phyloP scores from a whole-genome alignment of 2,329 filamentous ascomycete genomes.

The Lecanicillium sp. region DNA sequence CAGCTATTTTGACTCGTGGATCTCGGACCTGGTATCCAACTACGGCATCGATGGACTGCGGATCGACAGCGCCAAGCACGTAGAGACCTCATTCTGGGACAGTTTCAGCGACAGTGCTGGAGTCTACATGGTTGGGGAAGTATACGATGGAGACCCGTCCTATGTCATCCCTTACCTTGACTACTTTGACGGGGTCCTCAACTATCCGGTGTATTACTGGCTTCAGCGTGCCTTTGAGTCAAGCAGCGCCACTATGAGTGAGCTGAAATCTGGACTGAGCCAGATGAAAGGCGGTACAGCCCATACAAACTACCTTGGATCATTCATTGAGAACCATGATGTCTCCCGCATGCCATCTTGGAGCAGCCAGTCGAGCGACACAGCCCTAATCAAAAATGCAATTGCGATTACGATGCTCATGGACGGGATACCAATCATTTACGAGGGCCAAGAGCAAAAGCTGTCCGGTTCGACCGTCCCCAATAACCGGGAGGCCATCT shows the following conservation, averaged over 20 bases:
- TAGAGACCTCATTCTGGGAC: conserved; percentile 50
- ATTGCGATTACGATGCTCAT: conserved; percentile 53
- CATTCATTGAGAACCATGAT: conserved; percentile 54
- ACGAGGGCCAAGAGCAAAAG: conserved; percentile 58
- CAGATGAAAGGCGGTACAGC: conserved; percentile 26
- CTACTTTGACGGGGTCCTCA: conserved; percentile 49
- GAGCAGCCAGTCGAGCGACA: conserved; percentile 41
- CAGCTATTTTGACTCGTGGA: conserved; percentile 48
- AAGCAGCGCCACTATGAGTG: conserved; percentile 25
- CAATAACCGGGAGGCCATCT: conserved; percentile 49
- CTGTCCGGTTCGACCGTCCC: conserved; percentile 39
- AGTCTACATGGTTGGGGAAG: conserved; percentile 54
- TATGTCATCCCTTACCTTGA: conserved; percentile 45
- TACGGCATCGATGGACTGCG: conserved; percentile 56
- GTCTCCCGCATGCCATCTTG: conserved; percentile 46
- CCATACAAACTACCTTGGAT: conserved; percentile 37
- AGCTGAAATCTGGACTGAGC: conserved; percentile 28
- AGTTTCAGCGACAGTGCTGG: conserved; percentile 44
- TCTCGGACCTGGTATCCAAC: conserved; percentile 45
- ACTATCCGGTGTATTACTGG: conserved; percentile 46
- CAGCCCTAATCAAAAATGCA: conserved; percentile 50
- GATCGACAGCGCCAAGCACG: conserved; percentile 55
- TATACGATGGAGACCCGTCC: conserved; percentile 42
- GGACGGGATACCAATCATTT: conserved; percentile 56
- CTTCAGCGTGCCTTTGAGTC: conserved; percentile 31